Evolutionary conservation across 495 filamentous ascomycete genomes (phyloP), one percentile per base, ranked within the genome.

Genomic region (Penicillium maclennaniae): DNA sequence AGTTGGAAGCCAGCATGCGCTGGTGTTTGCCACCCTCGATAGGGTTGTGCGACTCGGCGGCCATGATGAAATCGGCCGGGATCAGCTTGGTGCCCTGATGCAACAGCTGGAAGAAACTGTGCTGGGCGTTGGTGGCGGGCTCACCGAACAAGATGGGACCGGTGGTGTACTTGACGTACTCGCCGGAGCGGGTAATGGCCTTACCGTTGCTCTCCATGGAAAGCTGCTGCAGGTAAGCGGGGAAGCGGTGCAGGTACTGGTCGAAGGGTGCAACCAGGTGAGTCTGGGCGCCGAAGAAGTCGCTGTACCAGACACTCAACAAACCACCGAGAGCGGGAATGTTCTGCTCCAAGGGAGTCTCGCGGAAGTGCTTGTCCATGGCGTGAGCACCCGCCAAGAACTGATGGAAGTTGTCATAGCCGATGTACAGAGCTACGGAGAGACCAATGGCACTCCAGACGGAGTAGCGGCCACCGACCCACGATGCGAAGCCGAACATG

Each of bases 181-280:
- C 81, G 54, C 91, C 91, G 54, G 83, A 83, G 45, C 92, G 90
- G 54, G 93, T 96, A 70, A 97, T 89, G 49, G 90, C 88, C 81
- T 98, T 98, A 62, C 93, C 93, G 73, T 98, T 98, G 62, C 95
- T 97, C 78, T 98, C 93, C 93, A 98, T 98, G 57, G 91, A 97
- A 43, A 98, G 81, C 73, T 98, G 93, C 75, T 98, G 93, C 27
- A 98, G 88, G 76, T 98, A 98, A 55, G 93, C 93, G 15, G 93
- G 91, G 87, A 98, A 97, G 49, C 93, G 89, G 81, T 95, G 89
- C 62, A 98, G 84, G 76, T 98, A 98, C 75, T 98, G 93, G 75
- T 98, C 93, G 74, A 97, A 98, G 72, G 93, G 93, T 59, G 93
- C 88, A 47, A 98, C 90, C 31, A 98, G 79, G 78, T 97, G 93